These are phyloP conservation scores for Delitschia confertaspora DNA, from an alignment of 495 filamentous ascomycete species.

Conservation along the genomic window DNA sequence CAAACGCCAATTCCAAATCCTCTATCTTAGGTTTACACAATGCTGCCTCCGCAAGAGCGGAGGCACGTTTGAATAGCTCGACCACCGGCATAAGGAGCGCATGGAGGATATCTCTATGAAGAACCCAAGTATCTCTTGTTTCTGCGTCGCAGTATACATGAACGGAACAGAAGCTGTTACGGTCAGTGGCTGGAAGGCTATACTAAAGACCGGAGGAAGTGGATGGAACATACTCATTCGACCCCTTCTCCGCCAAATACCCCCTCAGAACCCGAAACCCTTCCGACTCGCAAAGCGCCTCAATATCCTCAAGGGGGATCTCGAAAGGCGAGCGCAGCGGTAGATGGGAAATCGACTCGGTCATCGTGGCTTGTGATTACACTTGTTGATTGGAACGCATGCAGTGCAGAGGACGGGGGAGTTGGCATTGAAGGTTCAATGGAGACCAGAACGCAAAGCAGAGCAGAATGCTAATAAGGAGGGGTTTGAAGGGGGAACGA, in stretches of 20 bases:
- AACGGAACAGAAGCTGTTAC: conserved; percentile 42
- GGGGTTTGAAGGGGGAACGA: too few species aligned
- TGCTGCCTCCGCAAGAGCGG: conserved; percentile 41
- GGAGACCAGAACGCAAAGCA: too few species aligned
- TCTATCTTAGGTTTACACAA: conserved; percentile 41
- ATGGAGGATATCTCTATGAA: conserved; percentile 55
- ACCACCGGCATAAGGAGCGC: conserved; percentile 50
- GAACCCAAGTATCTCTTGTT: conserved; percentile 34
- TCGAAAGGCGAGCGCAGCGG: conserved; percentile 38
- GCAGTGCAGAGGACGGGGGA: not conserved
- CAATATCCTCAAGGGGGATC: conserved; percentile 36
- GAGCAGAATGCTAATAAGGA: too few species aligned
- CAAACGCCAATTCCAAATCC: conserved; percentile 52
- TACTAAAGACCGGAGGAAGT: not conserved
- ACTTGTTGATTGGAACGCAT: not conserved
- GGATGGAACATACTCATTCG: conserved; percentile 37
- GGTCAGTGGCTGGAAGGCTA: not conserved
- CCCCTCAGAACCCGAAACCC: conserved; percentile 40
- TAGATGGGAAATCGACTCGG: not conserved
- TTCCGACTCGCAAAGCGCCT: conserved; percentile 38
- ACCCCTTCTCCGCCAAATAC: conserved; percentile 27
- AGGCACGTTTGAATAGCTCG: conserved; percentile 47
- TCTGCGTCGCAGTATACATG: conserved; percentile 38
- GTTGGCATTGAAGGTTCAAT: conserved; percentile 1
- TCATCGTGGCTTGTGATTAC: not conserved